Evolutionary conservation across 2,329 filamentous ascomycete genomes (phyloP).

Genomic region (Alternaria sp.): DNA sequence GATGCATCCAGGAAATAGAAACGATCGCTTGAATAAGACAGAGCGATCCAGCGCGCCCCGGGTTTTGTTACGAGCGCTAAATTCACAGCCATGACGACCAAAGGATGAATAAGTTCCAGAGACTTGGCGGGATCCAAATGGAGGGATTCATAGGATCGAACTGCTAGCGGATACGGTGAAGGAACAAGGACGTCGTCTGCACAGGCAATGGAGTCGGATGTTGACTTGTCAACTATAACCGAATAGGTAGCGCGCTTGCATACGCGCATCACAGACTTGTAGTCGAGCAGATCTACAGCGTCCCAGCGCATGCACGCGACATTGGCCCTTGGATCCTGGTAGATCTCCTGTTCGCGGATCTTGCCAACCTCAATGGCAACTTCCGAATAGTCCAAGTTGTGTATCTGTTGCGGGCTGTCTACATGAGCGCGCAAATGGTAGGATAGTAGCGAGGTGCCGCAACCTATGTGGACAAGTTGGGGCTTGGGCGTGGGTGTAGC

Average conservation of each 20-base stretch:
- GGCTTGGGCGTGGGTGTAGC: slow-evolving; percentile 21
- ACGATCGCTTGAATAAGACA: slow-evolving; percentile 52
- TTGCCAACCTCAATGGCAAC: slow-evolving; percentile 46
- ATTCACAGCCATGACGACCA: slow-evolving; percentile 52
- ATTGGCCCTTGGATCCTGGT: slow-evolving; percentile 8
- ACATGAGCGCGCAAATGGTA: slow-evolving; percentile 48
- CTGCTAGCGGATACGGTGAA: slow-evolving; percentile 41
- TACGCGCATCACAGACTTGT: slow-evolving; percentile 36
- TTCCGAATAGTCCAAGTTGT: slow-evolving; percentile 51
- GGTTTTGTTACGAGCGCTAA: slow-evolving; percentile 51
- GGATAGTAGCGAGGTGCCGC: slow-evolving; percentile 50
- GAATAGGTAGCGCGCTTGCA: slow-evolving; percentile 39
- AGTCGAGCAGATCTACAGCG: slow-evolving; percentile 46
- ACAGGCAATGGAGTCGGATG: slow-evolving; percentile 50
- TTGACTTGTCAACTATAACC: slow-evolving; percentile 51
- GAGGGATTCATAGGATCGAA: slow-evolving; percentile 7
- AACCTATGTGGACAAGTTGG: slow-evolving; percentile 50
- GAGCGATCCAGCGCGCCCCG: slow-evolving; percentile 49
- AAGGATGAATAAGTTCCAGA: slow-evolving; percentile 43
- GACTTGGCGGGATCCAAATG: slow-evolving; percentile 13
- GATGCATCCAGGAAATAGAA: slow-evolving; percentile 43
- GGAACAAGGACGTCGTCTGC: slow-evolving; percentile 42
- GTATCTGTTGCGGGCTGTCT: slow-evolving; percentile 40
- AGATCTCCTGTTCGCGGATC: slow-evolving; percentile 39
- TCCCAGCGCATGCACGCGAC: slow-evolving; percentile 42